Evolutionary conservation across 176 grass and related monocot species (phyloP).

Genomic region (Cenchrus purpureus): DNA sequence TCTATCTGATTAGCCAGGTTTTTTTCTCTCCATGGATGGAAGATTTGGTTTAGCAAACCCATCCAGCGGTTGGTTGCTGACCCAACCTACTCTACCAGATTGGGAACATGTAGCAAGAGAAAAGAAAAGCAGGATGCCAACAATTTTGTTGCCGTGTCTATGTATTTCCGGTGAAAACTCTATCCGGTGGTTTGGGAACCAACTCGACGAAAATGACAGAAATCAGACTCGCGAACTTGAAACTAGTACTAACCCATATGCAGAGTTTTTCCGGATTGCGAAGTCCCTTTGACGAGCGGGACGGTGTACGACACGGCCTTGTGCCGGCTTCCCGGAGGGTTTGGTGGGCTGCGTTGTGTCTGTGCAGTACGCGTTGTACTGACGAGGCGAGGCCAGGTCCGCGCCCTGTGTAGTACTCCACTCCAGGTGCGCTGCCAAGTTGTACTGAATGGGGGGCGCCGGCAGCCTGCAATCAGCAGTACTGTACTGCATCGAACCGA

Average conservation of each 20-base stretch:
- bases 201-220: not conserved
- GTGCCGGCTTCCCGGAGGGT: not conserved
- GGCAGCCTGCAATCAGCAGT: not conserved
- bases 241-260: not conserved
- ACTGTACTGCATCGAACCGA: slow-evolving; percentile 38
- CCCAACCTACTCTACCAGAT: not conserved
- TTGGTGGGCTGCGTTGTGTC: not conserved
- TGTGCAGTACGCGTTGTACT: slow-evolving; percentile 56
- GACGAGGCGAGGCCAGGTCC: not conserved
- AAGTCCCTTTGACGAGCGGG: not conserved
- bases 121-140: not conserved
- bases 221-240: not conserved
- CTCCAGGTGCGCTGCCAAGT: not conserved
- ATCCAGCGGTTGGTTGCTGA: not conserved
- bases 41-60: not conserved
- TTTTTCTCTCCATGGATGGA: not conserved
- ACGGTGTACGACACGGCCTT: slow-evolving; percentile 12
- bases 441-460: slow-evolving; percentile 22
- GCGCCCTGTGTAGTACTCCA: slow-evolving; percentile 30
- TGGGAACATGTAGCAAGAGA: not conserved
- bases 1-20: not conserved
- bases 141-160: not conserved
- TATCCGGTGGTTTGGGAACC: not conserved
- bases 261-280: not conserved
- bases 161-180: not conserved